Base-by-base conservation (phyloP, 306 rosid genomes). In the Cyamopsis tetragonoloba region DNA sequence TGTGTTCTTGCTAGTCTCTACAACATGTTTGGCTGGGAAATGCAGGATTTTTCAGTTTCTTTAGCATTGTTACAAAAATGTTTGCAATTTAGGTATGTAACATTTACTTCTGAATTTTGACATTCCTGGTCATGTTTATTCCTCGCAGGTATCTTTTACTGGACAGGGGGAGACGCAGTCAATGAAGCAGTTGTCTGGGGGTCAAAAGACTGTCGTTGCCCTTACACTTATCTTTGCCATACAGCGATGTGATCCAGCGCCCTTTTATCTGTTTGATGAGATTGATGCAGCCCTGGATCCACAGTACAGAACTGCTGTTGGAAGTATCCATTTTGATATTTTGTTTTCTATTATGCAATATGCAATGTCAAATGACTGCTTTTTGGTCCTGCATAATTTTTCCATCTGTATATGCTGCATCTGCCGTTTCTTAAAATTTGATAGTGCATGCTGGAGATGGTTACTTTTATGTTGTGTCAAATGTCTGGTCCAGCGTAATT, bases 111-210 rank as follows among this genome's bases (percentile, higher is more conserved):
- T 15, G 4, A 47, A 7, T 44, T 77, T n/a, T 62, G 77, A 68
- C 50, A 49, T 34, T 64, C 58, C 24, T 58, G 61, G 60, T 23
- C 75, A 27, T 20, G 58, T 55, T 15, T 64, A 50, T 50, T 11
- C 73, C 30, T 81, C 76, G 43, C 81, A 93, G 99, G 99, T 93
- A 73, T 93, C 99, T 73, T 93, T 90, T 69, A 86, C 97, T 8
- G 99, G 99, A 51, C 99, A 90, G 80, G 97, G 99, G 71, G 96
- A 93, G 77, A 93, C 99, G 46, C 96, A 93, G 80, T 93, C 99
- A 24, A 93, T 90, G 99, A 90, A 93, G 86, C 97, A 93, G 74
- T 82, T 93, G 78, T 93, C 99, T 22, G 97, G 99, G 63, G 99
- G 99, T 59, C 96, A 93, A 77, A 93, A 93, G 82, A 93, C 99